phyloP scores from a whole-genome alignment of 495 filamentous ascomycete genomes.

The Copromyces sp. region DNA sequence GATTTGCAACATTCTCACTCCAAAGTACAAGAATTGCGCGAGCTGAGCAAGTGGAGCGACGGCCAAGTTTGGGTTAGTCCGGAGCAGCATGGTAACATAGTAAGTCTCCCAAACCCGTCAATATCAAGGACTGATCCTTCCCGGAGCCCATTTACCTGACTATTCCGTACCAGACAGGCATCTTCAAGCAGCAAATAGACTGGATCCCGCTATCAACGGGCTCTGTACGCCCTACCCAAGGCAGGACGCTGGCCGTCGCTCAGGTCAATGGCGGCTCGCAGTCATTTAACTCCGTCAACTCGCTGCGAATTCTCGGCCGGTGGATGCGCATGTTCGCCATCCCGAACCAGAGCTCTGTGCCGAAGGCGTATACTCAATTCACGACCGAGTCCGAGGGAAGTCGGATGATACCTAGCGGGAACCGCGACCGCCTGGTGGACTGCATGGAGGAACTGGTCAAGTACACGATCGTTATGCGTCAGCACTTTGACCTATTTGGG shows the following conservation, averaged over 20 bases:
- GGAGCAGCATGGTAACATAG: conserved; percentile 63
- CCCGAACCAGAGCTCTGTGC: conserved; percentile 58
- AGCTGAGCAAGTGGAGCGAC: conserved; percentile 56
- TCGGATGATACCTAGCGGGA: conserved; percentile 49
- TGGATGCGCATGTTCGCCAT: conserved; percentile 77
- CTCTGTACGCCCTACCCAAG: conserved; percentile 58
- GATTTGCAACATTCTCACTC: conserved; percentile 46
- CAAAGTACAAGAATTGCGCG: conserved; percentile 57
- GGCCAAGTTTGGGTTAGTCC: conserved; percentile 61
- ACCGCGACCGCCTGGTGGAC: conserved; percentile 59
- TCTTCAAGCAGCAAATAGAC: conserved; percentile 71
- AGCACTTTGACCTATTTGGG: conserved; percentile 50
- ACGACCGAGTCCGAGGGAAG: conserved; percentile 34
- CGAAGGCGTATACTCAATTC: conserved; percentile 56
- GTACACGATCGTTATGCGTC: conserved; percentile 57
- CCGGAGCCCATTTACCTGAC: background rate
- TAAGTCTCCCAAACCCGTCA: conserved; percentile 16
- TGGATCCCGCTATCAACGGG: conserved; percentile 60
- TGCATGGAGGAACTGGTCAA: conserved; percentile 74
- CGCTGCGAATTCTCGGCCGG: conserved; percentile 55
- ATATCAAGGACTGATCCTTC: too few relatives aligned
- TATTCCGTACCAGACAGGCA: conserved; percentile 39
- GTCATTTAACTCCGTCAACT: conserved; percentile 67
- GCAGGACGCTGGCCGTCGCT: conserved; percentile 53
- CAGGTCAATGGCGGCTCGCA: conserved; percentile 60